These are phyloP conservation scores for Huntiella savannae DNA, from an alignment of 2,329 filamentous ascomycete species.

Conservation along the genomic window DNA sequence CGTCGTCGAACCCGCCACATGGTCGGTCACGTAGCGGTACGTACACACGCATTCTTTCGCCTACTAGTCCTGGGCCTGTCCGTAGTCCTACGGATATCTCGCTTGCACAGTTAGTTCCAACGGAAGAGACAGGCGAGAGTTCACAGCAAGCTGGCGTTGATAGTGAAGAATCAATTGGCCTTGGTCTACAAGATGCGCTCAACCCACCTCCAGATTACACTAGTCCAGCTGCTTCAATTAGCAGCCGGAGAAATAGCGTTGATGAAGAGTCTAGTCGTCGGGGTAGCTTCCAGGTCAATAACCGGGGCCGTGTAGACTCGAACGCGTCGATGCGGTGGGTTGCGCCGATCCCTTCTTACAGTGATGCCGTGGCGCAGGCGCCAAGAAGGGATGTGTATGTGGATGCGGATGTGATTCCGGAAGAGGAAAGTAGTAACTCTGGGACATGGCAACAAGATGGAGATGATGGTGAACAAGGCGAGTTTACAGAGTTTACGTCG, in stretches of 20 bases:
- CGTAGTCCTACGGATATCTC: constrained; percentile 93
- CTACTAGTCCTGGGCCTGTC: constrained; percentile 73
- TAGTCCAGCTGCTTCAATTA: constrained; percentile 39
- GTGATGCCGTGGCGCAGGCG: constrained; percentile 46
- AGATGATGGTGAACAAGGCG: too few species aligned
- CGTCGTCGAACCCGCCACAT: constrained; percentile 32
- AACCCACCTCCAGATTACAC: constrained; percentile 55
- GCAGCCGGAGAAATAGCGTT: constrained; percentile 35
- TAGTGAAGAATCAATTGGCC: constrained; percentile 16
- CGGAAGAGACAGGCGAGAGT: constrained; percentile 53
- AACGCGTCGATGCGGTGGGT: constrained; percentile 21
- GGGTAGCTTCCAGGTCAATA: constrained; percentile 24
- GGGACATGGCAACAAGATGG: too few species aligned
- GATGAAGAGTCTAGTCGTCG: constrained; percentile 36
- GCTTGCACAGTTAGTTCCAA: constrained; percentile 61
- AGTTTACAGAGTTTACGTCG: too few species aligned
- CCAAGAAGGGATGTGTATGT: neutral
- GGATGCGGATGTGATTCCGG: too few species aligned
- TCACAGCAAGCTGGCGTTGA: constrained; percentile 22
- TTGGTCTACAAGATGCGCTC: constrained; percentile 34
- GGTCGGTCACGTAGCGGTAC: constrained; percentile 60
- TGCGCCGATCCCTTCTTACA: constrained; percentile 68
- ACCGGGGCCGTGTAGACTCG: constrained; percentile 32
- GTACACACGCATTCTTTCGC: constrained; percentile 46
- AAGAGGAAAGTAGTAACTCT: too few species aligned